Percentiles rank a stretch among this genome's conserved stretches.
Conservation (phyloP, 192 early-diverging fungal genomes). For the Backusella tarrabulga region DNA sequence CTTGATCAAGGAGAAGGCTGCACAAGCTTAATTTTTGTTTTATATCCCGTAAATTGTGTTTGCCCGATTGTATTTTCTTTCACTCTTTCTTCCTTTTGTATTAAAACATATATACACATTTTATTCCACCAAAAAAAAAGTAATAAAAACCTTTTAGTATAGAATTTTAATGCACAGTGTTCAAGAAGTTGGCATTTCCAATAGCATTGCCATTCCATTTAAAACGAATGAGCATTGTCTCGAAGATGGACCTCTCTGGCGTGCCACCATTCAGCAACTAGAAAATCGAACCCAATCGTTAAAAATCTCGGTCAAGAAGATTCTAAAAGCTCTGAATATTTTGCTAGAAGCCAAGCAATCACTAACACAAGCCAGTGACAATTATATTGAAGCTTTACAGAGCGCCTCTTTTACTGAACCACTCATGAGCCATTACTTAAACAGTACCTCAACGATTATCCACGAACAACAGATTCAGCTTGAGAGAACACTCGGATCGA, state of each 20-base stretch:
- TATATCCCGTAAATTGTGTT: not conserved
- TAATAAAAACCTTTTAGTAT: not conserved
- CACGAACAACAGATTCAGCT: slow-evolving; percentile 3
- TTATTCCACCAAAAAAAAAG: not conserved
- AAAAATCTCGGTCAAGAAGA: slow-evolving; percentile 49
- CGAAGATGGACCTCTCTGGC: slow-evolving; percentile 63
- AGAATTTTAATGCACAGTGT: not conserved
- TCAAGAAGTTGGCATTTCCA: not conserved
- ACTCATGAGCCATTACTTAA: slow-evolving; percentile 27
- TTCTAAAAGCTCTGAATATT: slow-evolving; percentile 45
- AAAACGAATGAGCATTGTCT: not conserved
- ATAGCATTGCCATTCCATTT: not conserved
- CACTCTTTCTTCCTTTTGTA: not conserved
- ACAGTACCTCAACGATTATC: slow-evolving; percentile 1
- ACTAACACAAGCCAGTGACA: slow-evolving; percentile 43
- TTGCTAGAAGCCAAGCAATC: slow-evolving; percentile 46
- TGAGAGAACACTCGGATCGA: not conserved
- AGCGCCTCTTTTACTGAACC: slow-evolving; percentile 36
- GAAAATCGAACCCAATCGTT: slow-evolving; percentile 58
- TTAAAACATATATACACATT: slow-evolving; percentile 2
- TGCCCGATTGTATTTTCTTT: not conserved
- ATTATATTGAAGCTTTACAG: slow-evolving; percentile 44
- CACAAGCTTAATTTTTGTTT: slow-evolving; percentile 12
- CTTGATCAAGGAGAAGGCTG: slow-evolving; percentile 54
- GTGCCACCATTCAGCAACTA: slow-evolving; percentile 52